A percentile compares a stretch with the other conserved stretches of the same genome.
Evolutionary conservation across 1,139 yeast genomes (phyloP).

Genomic region (Saccharomyces hybrid): DNA sequence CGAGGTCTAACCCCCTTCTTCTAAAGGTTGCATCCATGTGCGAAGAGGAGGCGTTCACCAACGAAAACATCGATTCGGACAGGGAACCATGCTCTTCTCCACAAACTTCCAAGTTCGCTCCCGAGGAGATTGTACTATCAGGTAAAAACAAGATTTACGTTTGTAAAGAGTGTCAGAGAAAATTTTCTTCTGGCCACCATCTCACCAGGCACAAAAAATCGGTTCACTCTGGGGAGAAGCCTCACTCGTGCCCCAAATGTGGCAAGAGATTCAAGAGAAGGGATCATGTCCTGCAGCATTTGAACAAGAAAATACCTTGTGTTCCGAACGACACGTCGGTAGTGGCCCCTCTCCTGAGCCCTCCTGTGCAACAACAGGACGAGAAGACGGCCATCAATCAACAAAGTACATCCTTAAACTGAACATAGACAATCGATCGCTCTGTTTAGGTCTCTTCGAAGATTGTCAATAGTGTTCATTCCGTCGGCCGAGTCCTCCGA

Average conservation of each 20-base stretch:
- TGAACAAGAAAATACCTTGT: conserved; percentile 32
- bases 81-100: conserved; percentile 1
- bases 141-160: conserved; percentile 31
- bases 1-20: background rate
- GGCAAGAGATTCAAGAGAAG: conserved; percentile 27
- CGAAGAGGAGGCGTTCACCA: background rate
- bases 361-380: background rate
- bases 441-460: background rate
- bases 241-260: too few relatives aligned
- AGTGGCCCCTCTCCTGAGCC: background rate
- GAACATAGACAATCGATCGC: background rate
- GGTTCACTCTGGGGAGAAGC: conserved; percentile 30
- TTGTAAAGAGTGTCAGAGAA: conserved; percentile 31
- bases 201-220: conserved; percentile 33
- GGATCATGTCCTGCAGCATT: conserved; percentile 33
- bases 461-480: background rate
- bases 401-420: background rate
- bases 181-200: conserved; percentile 33
- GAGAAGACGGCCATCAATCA: background rate
- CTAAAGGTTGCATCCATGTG: background rate
- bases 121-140: conserved; percentile 29
- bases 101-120: conserved; percentile 21
- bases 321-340: conserved; percentile 13
- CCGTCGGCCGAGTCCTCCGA: background rate
- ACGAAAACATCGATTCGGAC: background rate